phyloP scores from a whole-genome alignment of 2,329 filamentous ascomycete genomes.

The Aspergillus fructus region DNA sequence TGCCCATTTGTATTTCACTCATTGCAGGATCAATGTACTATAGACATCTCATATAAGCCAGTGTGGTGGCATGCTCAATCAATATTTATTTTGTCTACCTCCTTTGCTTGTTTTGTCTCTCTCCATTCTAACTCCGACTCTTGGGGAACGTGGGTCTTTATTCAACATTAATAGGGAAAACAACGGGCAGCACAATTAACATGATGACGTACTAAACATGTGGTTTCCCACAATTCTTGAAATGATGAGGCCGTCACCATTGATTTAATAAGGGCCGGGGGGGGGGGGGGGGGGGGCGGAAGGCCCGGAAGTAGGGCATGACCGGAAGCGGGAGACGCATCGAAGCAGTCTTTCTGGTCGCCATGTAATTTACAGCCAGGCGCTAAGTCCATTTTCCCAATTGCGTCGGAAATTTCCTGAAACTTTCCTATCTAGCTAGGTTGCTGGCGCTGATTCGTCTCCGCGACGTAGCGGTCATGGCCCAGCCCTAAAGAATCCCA shows the following conservation, averaged over 20 bases:
- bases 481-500: not conserved
- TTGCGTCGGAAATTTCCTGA: not conserved
- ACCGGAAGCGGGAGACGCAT: not conserved
- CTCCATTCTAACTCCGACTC: not conserved
- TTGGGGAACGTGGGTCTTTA: not conserved
- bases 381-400: not conserved
- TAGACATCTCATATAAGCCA: slow-evolving; percentile 16
- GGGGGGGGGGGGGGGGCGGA: too few species aligned
- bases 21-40: slow-evolving; percentile 25
- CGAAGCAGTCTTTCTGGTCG: not conserved
- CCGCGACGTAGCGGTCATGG: too few species aligned
- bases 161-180: not conserved
- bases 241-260: not conserved
- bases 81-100: not conserved
- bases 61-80: not conserved
- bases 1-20: slow-evolving; percentile 15
- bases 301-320: not conserved
- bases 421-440: not conserved
- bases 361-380: not conserved
- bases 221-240: not conserved
- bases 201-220: not conserved
- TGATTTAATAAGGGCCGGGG: too few species aligned
- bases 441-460: not conserved
- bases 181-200: not conserved
- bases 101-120: not conserved